A percentile compares a stretch with the other conserved stretches of the same genome.
phyloP scores from a whole-genome alignment of 345 rosid species.

The Cardamine chenopodiifolia region DNA sequence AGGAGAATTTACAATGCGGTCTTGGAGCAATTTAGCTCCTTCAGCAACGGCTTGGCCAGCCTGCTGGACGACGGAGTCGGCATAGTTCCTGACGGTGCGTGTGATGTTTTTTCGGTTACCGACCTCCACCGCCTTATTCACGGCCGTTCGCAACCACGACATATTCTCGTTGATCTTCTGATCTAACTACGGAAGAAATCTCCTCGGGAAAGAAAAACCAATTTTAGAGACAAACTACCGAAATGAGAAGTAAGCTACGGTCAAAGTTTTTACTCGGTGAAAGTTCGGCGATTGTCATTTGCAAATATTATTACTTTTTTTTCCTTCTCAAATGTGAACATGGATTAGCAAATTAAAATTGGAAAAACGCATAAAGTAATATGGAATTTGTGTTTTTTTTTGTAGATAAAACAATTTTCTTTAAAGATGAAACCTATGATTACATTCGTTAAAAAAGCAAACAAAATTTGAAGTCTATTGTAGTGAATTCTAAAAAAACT shows the following conservation, averaged over 20 bases:
- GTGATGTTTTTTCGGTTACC: slow-evolving; percentile 95
- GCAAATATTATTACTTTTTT: no score
- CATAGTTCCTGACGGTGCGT: slow-evolving; percentile 80
- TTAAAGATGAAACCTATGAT: no score
- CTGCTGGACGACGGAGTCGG: slow-evolving; percentile 93
- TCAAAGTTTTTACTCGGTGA: slow-evolving; percentile 30
- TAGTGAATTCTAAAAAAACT: no score
- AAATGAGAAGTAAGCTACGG: slow-evolving; percentile 28
- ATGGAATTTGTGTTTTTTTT: no score
- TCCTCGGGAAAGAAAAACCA: slow-evolving; percentile 14
- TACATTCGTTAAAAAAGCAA: no score
- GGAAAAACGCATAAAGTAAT: no score
- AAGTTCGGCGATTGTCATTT: slow-evolving; percentile 1
- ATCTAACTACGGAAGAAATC: slow-evolving; percentile 6
- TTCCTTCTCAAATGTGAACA: no score
- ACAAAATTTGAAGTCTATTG: no score
- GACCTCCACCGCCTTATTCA: slow-evolving; percentile 93
- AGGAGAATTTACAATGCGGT: slow-evolving; percentile 71
- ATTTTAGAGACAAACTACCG: slow-evolving; percentile 11
- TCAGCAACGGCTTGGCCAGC: slow-evolving; percentile 97
- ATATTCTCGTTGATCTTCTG: slow-evolving; percentile 33
- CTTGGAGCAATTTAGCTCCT: slow-evolving; percentile 95
- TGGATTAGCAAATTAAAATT: no score
- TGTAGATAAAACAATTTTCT: no score
- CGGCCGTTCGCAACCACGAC: slow-evolving; percentile 93